A percentile compares a stretch with the other conserved stretches of the same genome.
Evolutionary conservation across 306 rosid species (phyloP).

Genomic region (Elaeagnus macrophylla): DNA sequence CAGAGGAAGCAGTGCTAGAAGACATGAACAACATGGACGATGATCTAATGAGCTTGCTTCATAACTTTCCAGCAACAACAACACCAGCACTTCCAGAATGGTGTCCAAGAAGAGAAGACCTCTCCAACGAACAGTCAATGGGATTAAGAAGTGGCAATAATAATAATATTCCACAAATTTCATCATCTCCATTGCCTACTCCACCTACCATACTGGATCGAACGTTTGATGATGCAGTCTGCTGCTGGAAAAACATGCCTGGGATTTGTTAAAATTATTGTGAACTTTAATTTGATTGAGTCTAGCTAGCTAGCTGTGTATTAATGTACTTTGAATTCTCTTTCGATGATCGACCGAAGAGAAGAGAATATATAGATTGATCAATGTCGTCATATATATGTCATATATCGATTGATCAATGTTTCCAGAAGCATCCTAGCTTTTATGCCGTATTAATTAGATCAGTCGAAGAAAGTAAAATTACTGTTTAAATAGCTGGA

Average conservation of each 20-base stretch:
- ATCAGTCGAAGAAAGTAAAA: too few relatives aligned
- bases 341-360: too few relatives aligned
- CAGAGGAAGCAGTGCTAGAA: conserved; percentile 22
- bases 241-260: conserved; percentile 51
- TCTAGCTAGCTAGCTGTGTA: too few relatives aligned
- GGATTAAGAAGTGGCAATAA: background rate
- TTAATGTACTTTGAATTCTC: too few relatives aligned
- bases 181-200: conserved; percentile 4
- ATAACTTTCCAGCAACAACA: conserved; percentile 32
- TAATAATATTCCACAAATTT: conserved; percentile 5
- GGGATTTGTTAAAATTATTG: conserved; percentile 35
- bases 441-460: too few relatives aligned
- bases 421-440: too few relatives aligned
- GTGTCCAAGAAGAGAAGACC: conserved; percentile 26
- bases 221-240: conserved; percentile 12
- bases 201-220: background rate
- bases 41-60: conserved; percentile 59
- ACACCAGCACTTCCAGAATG: conserved; percentile 42
- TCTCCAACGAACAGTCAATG: conserved; percentile 6
- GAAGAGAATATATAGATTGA: too few relatives aligned
- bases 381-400: too few relatives aligned
- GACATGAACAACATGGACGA: conserved; percentile 51
- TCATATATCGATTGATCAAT: too few relatives aligned
- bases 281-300: background rate
- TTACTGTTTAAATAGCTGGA: too few relatives aligned